Base-by-base conservation (phyloP, 1,139 yeast genomes). In the Keqinozyma sinolaborantium region DNA sequence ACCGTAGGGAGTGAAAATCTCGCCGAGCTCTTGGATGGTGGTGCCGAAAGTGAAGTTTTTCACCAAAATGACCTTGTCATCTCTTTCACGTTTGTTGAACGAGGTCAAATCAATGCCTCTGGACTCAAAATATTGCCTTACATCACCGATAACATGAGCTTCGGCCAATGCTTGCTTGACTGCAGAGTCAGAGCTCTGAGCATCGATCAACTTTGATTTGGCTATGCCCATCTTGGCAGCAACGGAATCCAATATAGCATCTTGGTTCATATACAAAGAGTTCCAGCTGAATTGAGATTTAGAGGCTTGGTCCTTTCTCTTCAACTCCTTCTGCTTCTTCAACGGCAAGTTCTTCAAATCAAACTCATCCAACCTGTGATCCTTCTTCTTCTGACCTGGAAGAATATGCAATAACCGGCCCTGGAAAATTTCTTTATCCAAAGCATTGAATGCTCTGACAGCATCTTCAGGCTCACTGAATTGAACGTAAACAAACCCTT, bases 151-250 rank as follows among this genome's bases (percentile, higher is more conserved):
- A 14, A 90, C 95, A 51, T 88, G 92, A 1, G 97, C 95, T 63
- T 92, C 99, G 0, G 99, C 98, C 42, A 92, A 73, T 0, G 98
- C 97, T 58, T 90, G 97, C 51, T 88, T 87, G n/a, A 92, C 97
- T 1, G 95, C 97, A 31, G 95, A 84, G 42, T 73, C 81, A 4
- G 95, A 75, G 44, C 81, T 84, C 46, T 86, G 83, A 1, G 96
- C 95, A 55, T 92, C 94, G 39, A 92, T 75, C 49, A 92, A 72
- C 39, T 87, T 88, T 3, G 94, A 70, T 53, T 92, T 94, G 19
- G 79, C 57, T 31, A 94, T 70, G 4, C 97, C 97, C 60, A 94
- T 62, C 47, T 82, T 82, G 12, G 77, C 59, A 1, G 98, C 97
- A 25, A 90, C 95, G 29, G 95, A 82, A 31, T 86, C 92, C 59